Conservation (phyloP, 2,329 filamentous ascomycete species). For the Cadophora malorum region DNA sequence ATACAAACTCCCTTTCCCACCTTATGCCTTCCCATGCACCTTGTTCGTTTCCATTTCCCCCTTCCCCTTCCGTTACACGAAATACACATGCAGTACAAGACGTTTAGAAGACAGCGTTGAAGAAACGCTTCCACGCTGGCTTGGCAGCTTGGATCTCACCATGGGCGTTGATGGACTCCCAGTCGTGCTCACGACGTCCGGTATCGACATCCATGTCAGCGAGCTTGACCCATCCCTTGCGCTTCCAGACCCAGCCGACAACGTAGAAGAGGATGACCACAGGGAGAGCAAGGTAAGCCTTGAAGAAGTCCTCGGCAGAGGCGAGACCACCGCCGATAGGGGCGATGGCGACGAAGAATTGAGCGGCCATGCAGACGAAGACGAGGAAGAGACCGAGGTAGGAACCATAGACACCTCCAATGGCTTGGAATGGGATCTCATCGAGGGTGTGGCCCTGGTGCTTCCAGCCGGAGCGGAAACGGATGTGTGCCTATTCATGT, state of each 20-base stretch:
- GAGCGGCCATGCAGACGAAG: constrained; percentile 49
- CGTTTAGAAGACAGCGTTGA: constrained; percentile 10
- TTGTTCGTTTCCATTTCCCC: neutral
- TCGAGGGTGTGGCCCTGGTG: constrained; percentile 62
- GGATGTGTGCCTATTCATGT: constrained; percentile 61
- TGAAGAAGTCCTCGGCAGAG: constrained; percentile 60
- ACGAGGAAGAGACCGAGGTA: constrained; percentile 64
- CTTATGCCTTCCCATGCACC: neutral
- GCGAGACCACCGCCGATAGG: constrained; percentile 53
- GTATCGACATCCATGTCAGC: constrained; percentile 29
- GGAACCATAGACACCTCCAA: constrained; percentile 64
- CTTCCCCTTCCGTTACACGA: neutral
- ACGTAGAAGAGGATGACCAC: constrained; percentile 50
- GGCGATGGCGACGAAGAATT: constrained; percentile 46
- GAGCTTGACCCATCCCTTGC: constrained; percentile 48
- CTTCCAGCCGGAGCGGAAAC: constrained; percentile 56
- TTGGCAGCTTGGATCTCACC: neutral
- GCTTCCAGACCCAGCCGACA: constrained; percentile 51
- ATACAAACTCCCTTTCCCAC: neutral
- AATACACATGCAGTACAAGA: neutral
- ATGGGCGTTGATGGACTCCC: constrained; percentile 8
- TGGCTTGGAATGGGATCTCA: constrained; percentile 66
- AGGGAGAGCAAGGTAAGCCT: constrained; percentile 59
- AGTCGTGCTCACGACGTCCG: constrained; percentile 15
- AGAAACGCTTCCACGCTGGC: constrained; percentile 5